Evolutionary conservation across 352 stramenopile genomes (phyloP).

Genomic region (Phytopythium ostracodes): DNA sequence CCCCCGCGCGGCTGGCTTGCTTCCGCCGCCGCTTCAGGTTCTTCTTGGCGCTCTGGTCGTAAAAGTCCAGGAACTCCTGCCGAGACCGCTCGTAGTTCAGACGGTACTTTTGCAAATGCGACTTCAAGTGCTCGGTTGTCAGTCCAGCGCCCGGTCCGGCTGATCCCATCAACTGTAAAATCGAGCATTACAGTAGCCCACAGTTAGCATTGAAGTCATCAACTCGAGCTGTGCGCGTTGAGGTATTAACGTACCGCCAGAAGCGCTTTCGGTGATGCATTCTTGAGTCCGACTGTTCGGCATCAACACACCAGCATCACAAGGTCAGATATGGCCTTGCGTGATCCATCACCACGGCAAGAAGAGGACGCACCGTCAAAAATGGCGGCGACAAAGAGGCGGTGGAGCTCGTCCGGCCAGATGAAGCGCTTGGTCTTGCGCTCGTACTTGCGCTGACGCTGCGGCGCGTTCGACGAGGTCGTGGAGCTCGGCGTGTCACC

Average conservation of each 20-base stretch:
- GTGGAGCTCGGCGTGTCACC: slow-evolving; percentile 15
- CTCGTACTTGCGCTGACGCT: slow-evolving; percentile 82
- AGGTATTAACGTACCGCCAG: slow-evolving; percentile 37
- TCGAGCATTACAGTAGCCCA: too few species aligned
- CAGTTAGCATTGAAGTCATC: slow-evolving; percentile 6
- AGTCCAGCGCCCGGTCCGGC: slow-evolving; percentile 52
- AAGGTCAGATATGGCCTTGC: not conserved
- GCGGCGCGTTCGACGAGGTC: not conserved
- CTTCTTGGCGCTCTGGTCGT: slow-evolving; percentile 69
- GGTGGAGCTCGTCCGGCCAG: slow-evolving; percentile 86
- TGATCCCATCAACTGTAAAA: slow-evolving; percentile 61
- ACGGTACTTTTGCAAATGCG: slow-evolving; percentile 86
- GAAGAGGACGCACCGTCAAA: slow-evolving; percentile 61
- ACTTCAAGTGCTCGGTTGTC: slow-evolving; percentile 87
- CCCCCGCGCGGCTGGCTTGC: slow-evolving; percentile 29
- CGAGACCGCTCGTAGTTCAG: slow-evolving; percentile 86
- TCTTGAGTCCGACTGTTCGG: slow-evolving; percentile 78
- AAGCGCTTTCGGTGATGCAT: slow-evolving; percentile 81
- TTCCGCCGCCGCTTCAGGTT: slow-evolving; percentile 51
- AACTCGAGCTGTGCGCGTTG: not conserved
- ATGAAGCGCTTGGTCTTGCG: slow-evolving; percentile 87
- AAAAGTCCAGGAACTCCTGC: slow-evolving; percentile 83
- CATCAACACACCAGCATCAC: not conserved
- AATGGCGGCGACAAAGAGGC: slow-evolving; percentile 84
- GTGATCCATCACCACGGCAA: not conserved